These are phyloP conservation scores for Eutrema japonicum DNA, from an alignment of 345 rosid genomes.

Conservation along the genomic window DNA sequence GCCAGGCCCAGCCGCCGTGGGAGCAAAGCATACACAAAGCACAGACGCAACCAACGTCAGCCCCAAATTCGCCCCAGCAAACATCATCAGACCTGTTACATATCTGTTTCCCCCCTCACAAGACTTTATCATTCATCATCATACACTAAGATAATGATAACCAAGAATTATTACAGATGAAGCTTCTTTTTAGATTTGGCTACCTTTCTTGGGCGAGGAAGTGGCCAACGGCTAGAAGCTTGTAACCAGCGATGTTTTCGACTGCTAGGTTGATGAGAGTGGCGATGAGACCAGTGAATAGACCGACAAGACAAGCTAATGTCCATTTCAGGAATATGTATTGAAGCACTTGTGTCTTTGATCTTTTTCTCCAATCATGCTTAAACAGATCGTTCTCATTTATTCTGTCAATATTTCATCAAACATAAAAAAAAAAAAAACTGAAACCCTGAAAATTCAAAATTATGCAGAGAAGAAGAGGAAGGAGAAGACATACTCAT, in stretches of 20 bases:
- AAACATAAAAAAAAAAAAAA: neutral
- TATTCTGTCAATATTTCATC: conserved; percentile 55
- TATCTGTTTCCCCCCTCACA: conserved; percentile 54
- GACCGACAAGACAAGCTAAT: conserved; percentile 81
- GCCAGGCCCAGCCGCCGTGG: conserved; percentile 97
- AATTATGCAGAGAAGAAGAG: neutral
- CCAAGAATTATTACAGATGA: neutral
- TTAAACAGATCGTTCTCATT: conserved; percentile 93
- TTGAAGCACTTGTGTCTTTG: conserved; percentile 76
- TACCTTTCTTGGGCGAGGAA: conserved; percentile 67
- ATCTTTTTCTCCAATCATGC: conserved; percentile 96
- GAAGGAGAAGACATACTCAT: conserved; percentile 62
- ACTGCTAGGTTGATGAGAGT: conserved; percentile 84
- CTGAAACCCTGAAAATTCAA: conserved; percentile 8
- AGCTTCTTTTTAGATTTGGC: neutral
- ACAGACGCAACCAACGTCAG: conserved; percentile 68
- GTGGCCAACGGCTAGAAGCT: conserved; percentile 72
- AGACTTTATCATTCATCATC: conserved; percentile 23
- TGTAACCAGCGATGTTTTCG: conserved; percentile 93
- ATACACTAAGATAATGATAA: conserved; percentile 1
- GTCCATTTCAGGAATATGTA: conserved; percentile 85
- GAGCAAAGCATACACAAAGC: conserved; percentile 83
- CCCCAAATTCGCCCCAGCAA: conserved; percentile 64
- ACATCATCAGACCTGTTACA: conserved; percentile 55
- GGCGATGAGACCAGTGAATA: conserved; percentile 80